Percentiles rank a stretch among this genome's conserved stretches.
Conservation (phyloP, 495 filamentous ascomycete genomes). For the Aspergillus cavernicola region DNA sequence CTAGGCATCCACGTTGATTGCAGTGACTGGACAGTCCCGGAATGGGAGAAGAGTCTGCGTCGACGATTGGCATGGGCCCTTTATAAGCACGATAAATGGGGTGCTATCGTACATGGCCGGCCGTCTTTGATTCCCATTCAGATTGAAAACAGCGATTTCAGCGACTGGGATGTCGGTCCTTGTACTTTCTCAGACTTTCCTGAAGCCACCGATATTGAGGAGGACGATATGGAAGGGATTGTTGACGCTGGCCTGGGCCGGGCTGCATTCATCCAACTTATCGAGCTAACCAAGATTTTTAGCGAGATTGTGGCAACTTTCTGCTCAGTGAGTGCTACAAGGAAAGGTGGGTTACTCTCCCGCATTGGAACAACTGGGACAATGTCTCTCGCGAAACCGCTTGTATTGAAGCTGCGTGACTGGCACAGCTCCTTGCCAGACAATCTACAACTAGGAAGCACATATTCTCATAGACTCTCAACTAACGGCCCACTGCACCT, state of each 20-base stretch:
- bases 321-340: constrained; percentile 62
- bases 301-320: constrained; percentile 76
- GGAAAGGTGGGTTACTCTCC: constrained; percentile 22
- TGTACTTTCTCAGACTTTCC: constrained; percentile 53
- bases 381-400: constrained; percentile 71
- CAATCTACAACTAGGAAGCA: constrained; percentile 62
- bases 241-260: constrained; percentile 43
- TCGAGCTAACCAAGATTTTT: constrained; percentile 69
- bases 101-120: constrained; percentile 76
- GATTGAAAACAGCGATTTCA: constrained; percentile 49
- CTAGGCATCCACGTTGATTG: constrained; percentile 81
- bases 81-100: constrained; percentile 90
- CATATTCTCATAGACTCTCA: constrained; percentile 42
- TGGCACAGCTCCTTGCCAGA: constrained; percentile 67
- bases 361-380: constrained; percentile 39
- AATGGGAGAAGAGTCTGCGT: constrained; percentile 74
- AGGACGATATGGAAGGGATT: constrained; percentile 57
- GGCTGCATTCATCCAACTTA: constrained; percentile 64
- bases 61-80: constrained; percentile 81
- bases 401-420: constrained; percentile 78
- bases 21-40: constrained; percentile 72
- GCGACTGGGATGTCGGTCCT: constrained; percentile 31
- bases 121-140: constrained; percentile 71
- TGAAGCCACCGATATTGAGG: constrained; percentile 54
- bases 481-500: constrained; percentile 74